Percentiles rank a stretch among this genome's conserved stretches.
phyloP scores from a whole-genome alignment of 148 eudicot genomes.

The Spergularia marina region DNA sequence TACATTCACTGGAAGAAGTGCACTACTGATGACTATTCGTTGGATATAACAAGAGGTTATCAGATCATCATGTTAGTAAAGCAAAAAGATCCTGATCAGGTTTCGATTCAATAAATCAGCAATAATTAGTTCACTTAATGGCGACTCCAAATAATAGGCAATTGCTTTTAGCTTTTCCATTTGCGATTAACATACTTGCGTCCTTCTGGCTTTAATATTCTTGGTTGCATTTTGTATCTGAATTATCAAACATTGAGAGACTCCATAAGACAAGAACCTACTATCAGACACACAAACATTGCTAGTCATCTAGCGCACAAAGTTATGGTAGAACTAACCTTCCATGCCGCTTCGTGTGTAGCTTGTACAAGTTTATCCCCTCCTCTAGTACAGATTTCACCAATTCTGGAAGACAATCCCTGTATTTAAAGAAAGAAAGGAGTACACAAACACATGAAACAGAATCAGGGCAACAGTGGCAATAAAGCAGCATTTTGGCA shows the following conservation, averaged over 20 bases:
- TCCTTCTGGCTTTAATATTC: neutral
- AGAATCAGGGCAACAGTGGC: neutral
- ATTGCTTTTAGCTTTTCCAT: neutral
- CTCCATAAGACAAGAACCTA: neutral
- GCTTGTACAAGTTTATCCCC: constrained; percentile 69
- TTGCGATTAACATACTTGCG: neutral
- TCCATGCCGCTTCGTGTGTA: constrained; percentile 67
- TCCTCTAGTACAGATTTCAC: constrained; percentile 72
- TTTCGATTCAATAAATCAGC: neutral
- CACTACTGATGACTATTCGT: neutral
- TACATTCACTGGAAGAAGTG: neutral
- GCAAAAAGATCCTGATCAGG: neutral
- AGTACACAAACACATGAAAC: neutral
- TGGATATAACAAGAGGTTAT: neutral
- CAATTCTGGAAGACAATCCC: constrained; percentile 65
- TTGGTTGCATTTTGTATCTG: neutral
- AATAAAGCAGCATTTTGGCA: too few species aligned
- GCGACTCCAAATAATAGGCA: neutral
- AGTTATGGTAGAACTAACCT: constrained; percentile 40
- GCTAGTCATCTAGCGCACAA: neutral
- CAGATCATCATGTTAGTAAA: constrained; percentile 4
- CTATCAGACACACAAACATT: neutral
- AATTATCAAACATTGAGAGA: neutral
- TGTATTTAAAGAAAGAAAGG: constrained; percentile 13
- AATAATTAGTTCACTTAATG: neutral